Base-by-base conservation (phyloP, 116 monocot genomes). In the Trichopus zeylanicus region DNA sequence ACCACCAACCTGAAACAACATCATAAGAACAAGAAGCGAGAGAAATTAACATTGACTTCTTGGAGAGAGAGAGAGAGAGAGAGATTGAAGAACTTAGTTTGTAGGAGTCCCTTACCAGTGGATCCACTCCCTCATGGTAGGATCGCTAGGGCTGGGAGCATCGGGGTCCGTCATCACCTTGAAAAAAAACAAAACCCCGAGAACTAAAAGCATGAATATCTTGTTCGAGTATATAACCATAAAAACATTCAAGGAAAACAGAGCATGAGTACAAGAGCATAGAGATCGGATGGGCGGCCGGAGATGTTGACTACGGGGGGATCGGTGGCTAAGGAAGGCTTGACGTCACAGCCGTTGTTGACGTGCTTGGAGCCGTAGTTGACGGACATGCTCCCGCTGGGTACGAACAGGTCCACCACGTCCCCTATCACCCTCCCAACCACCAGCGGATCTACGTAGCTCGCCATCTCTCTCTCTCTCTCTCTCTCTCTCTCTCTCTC, bases 111-210 rank as follows among this genome's bases (percentile, higher is more conserved):
- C 29, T 8, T 74, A 93, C 93, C 94, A 94, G 70, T 94, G 89
- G 42, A 94, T 62, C 72, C 68, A 89, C 62, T 94, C 94, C 55
- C 89, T 73, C 86, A 86, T 76, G 39, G 78, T 72, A 0, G 94
- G 94, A 5, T 94, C 86, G 59, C 89, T 89, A 1, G 94, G 94
- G 19, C 94, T 89, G 9, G 94, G 94, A 39, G 89, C 94, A 74
- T 94, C 94, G 2, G 94, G 94, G 46, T 94, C 94, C 0, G 86
- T 89, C 89, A 94, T 86, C 27, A 94, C 76, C 94, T 94, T 55
- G 8, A 49, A 49, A 9, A 49, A 8, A 5, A 24, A n/a, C 21
- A 23, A 2, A 48, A 48, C 5, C 1, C 1, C 0, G 20, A 48
- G 28, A 51, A 2, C 25, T 18, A 3, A 18, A 4, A n/a, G 19